Conservation (phyloP, 768 basidiomycete genomes). For the Xerocomellus dryophilus region DNA sequence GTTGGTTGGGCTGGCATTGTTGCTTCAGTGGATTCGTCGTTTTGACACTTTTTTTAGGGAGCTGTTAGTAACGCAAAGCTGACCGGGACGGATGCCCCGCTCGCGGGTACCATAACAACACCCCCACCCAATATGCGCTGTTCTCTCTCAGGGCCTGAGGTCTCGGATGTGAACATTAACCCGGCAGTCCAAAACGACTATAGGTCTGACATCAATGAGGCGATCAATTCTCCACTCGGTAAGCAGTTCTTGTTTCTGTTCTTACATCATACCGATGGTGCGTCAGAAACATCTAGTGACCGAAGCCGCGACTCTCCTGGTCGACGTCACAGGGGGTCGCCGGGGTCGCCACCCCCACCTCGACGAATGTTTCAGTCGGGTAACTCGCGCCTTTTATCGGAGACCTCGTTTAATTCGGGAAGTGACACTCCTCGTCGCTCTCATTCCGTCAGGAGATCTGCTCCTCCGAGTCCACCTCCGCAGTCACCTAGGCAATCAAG, state of each 20-base stretch:
- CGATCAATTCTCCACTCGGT: constrained; percentile 3
- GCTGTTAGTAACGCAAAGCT: neutral
- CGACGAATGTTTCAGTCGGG: neutral
- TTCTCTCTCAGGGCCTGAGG: neutral
- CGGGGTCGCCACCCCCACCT: neutral
- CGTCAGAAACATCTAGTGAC: neutral
- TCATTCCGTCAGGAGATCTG: neutral
- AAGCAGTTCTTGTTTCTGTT: neutral
- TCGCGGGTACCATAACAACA: too few species aligned
- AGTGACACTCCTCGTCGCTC: neutral
- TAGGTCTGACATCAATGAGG: neutral
- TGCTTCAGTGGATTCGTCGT: neutral
- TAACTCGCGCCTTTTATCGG: neutral
- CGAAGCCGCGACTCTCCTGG: neutral
- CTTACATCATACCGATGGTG: neutral
- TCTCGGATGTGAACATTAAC: neutral
- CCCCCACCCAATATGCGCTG: neutral
- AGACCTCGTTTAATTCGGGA: neutral
- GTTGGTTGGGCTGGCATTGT: neutral
- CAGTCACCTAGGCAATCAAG: neutral
- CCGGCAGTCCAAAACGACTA: neutral
- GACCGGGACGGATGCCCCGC: too few species aligned
- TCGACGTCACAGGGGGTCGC: constrained; percentile 1
- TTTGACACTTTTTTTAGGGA: constrained; percentile 1
- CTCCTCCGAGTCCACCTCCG: constrained; percentile 3